Evolutionary conservation across 208 protist species (phyloP).

Genomic region (Trypanosoma avium): DNA sequence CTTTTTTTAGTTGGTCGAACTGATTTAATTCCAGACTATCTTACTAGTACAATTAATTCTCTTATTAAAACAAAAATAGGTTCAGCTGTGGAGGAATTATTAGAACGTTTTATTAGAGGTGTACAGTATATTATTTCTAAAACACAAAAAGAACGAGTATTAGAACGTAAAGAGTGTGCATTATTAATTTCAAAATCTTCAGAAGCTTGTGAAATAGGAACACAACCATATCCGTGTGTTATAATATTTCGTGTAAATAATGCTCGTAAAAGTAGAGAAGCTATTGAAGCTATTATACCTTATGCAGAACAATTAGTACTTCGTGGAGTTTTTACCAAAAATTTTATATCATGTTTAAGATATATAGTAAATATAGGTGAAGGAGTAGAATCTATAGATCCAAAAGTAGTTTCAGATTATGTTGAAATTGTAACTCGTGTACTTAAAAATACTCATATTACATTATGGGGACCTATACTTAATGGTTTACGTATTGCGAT

Average conservation of each 20-base stretch:
- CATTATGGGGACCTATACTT: conserved; percentile 71
- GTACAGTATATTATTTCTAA: conserved; percentile 45
- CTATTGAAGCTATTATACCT: conserved; percentile 37
- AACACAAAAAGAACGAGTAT: conserved; percentile 26
- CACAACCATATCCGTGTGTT: conserved; percentile 43
- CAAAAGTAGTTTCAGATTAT: conserved; percentile 36
- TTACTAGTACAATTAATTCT: conserved; percentile 48
- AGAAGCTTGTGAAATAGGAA: conserved; percentile 38
- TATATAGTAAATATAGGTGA: conserved; percentile 21
- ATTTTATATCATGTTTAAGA: background rate
- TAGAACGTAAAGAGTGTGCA: conserved; percentile 43
- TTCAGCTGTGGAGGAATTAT: conserved; percentile 32
- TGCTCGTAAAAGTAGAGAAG: conserved; percentile 1
- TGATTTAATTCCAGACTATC: conserved; percentile 32
- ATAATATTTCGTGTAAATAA: conserved; percentile 62
- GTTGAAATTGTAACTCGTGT: conserved; percentile 44
- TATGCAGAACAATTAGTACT: conserved; percentile 46
- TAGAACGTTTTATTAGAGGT: conserved; percentile 44
- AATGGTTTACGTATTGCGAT: conserved; percentile 68
- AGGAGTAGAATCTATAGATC: conserved; percentile 37
- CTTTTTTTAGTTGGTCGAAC: conserved; percentile 57
- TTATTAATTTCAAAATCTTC: conserved; percentile 36
- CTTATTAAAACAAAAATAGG: conserved; percentile 50
- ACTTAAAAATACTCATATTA: conserved; percentile 40
- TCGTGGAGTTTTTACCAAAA: conserved; percentile 26